Evolutionary conservation across 306 rosid genomes (phyloP).

Genomic region (Potentilla sterilis): DNA sequence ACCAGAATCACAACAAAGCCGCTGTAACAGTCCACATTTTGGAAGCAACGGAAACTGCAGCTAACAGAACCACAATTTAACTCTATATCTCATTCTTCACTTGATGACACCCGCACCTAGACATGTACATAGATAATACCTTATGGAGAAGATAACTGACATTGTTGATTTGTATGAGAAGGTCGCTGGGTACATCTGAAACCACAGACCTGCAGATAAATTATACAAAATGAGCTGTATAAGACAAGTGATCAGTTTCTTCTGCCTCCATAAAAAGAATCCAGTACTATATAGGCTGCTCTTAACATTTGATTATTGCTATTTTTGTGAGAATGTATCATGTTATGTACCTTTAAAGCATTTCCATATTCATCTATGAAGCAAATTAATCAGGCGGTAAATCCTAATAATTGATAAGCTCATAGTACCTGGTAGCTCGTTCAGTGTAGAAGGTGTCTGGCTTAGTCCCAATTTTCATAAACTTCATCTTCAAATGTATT

Average conservation of each 20-base stretch:
- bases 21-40: conserved; percentile 73
- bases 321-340: not conserved
- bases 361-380: not conserved
- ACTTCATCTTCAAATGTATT: conserved; percentile 58
- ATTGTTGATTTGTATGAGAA: conserved; percentile 62
- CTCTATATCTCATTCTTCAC: conserved; percentile 1
- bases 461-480: conserved; percentile 95
- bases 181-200: conserved; percentile 65
- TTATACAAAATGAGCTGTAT: not conserved
- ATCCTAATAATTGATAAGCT: not conserved
- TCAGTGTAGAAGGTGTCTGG: conserved; percentile 83
- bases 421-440: conserved; percentile 78
- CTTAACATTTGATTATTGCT: not conserved
- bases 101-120: not conserved
- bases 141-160: conserved; percentile 69
- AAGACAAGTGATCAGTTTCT: not conserved
- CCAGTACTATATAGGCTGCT: not conserved
- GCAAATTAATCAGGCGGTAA: not conserved
- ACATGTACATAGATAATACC: conserved; percentile 39
- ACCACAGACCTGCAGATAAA: conserved; percentile 55
- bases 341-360: not conserved
- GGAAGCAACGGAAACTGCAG: conserved; percentile 79
- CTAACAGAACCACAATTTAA: conserved; percentile 36
- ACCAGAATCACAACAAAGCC: conserved; percentile 57
- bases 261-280: not conserved